Base-by-base conservation (phyloP, 2,329 filamentous ascomycete species). In the Tolypocladium album region DNA sequence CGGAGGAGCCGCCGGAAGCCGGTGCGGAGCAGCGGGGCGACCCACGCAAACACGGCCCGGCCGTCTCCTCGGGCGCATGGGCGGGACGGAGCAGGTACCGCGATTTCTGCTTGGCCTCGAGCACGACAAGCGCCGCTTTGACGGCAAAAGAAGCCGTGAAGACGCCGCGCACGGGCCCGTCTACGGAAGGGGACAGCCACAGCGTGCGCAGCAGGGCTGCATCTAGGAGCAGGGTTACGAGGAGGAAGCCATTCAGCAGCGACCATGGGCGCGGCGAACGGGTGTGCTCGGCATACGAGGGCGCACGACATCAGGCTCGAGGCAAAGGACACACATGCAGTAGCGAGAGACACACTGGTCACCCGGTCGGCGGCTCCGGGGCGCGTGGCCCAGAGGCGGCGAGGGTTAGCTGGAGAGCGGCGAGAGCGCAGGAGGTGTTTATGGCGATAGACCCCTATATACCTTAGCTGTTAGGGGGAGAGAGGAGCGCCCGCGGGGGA, bases 21-120 rank as follows among this genome's bases (percentile, higher is more conserved):
- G 13, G 63, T 70, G 55, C 64, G 58, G 63, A 77, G 66, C 24
- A 78, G 65, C 8, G 69, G 67, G 42, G 71, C 72, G 43, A 77
- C 63, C 76, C 75, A 78, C 62, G 70, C 71, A 59, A 75, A 72
- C 42, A 76, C 65, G 24, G 69, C 17, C 76, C 75, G 60, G 74
- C 74, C 36, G 71, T 72, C 43, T 64, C 66, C 43, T 64, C 66
- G n/a, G 43, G 43, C 43, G 43, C 43, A 27, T 27, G 24, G 43
- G 27, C 43, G 22, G 43, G 43, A 47, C 43, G 43, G 43, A 47
- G 43, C 43, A 47, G 9, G 22, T 47, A 27, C 3, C 43, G 66
- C 66, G 43, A 45, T 24, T 78, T 79, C 59, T 71, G 73, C 59
- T 67, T 64, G 1, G 73, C 73, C 66, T 79, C 76, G 3, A 75